Percentiles rank a stretch among this genome's conserved stretches.
These are phyloP conservation scores for Mycena pura DNA, from an alignment of 768 basidiomycete genomes.

Conservation along the genomic window DNA sequence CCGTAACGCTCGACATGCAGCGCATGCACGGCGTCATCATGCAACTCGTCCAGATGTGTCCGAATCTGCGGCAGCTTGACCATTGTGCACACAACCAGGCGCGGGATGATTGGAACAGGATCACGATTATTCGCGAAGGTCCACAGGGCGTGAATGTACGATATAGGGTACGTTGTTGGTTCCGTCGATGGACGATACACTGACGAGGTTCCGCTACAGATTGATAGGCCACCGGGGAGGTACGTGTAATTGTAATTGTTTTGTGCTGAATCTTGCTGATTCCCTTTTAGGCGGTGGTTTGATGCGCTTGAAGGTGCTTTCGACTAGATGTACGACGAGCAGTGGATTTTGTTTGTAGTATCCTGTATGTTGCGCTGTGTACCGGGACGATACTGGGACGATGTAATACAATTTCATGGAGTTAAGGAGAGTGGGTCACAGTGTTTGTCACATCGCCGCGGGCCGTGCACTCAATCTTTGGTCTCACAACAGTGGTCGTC, in stretches of 20 bases:
- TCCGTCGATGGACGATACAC: not conserved
- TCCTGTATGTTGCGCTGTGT: not conserved
- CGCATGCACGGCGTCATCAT: constrained; percentile 51
- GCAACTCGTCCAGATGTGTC: constrained; percentile 46
- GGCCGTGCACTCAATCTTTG: too few relatives aligned
- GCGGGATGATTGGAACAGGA: constrained; percentile 41
- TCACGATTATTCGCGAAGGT: constrained; percentile 45
- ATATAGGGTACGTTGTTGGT: constrained; percentile 36
- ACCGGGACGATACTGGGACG: too few relatives aligned
- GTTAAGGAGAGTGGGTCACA: too few relatives aligned
- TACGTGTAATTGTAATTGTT: not conserved
- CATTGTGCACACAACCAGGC: constrained; percentile 45
- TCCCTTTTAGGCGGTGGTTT: constrained; percentile 15
- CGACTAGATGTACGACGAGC: constrained; percentile 12
- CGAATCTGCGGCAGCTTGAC: constrained; percentile 50
- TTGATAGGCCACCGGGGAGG: constrained; percentile 22
- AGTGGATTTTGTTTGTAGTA: too few relatives aligned
- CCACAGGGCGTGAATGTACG: constrained; percentile 37
- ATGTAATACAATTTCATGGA: too few relatives aligned
- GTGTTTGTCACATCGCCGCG: too few relatives aligned
- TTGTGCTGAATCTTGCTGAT: not conserved
- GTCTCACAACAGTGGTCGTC: too few relatives aligned
- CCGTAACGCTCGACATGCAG: constrained; percentile 42
- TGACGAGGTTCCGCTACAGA: not conserved
- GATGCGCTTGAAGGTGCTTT: constrained; percentile 24